Evolutionary conservation across 2,329 filamentous ascomycete genomes (phyloP).

Genomic region (Dactylella cylindrospora): DNA sequence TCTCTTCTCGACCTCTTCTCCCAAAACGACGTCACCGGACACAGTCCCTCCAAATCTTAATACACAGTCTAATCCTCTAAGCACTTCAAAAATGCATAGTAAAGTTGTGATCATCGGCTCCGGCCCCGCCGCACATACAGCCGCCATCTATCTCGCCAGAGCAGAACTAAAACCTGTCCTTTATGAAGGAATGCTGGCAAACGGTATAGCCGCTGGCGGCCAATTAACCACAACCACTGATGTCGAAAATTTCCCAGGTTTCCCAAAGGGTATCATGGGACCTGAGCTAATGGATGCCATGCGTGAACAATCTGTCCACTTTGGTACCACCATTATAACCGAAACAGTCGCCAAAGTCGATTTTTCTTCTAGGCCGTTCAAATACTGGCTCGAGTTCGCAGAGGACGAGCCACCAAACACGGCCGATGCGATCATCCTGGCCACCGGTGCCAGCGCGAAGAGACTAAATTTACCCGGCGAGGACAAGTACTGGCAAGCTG

Average conservation of each 20-base stretch:
- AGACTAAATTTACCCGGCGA: constrained; percentile 82
- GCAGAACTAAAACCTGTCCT: constrained; percentile 92
- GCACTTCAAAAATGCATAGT: constrained; percentile 71
- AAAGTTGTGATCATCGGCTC: constrained; percentile 94
- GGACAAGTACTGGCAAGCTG: constrained; percentile 95
- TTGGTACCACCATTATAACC: constrained; percentile 88
- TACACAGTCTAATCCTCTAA: neutral
- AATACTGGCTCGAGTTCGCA: constrained; percentile 86
- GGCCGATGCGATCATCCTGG: constrained; percentile 88
- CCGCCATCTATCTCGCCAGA: constrained; percentile 91
- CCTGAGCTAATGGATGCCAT: constrained; percentile 91
- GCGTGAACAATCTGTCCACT: constrained; percentile 84
- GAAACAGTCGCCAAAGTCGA: constrained; percentile 92
- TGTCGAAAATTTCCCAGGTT: constrained; percentile 96
- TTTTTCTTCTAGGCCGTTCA: constrained; percentile 80
- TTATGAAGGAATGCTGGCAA: constrained; percentile 97
- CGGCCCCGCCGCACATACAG: constrained; percentile 94
- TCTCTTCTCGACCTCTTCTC: neutral
- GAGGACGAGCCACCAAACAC: constrained; percentile 79
- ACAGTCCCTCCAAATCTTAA: constrained; percentile 15
- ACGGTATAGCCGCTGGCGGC: constrained; percentile 91
- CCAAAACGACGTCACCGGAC: no score
- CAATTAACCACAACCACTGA: constrained; percentile 98
- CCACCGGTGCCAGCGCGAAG: constrained; percentile 88
- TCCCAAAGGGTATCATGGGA: constrained; percentile 85